These are phyloP conservation scores for Durio zibethinus DNA, from an alignment of 345 rosid genomes.

Conservation along the genomic window DNA sequence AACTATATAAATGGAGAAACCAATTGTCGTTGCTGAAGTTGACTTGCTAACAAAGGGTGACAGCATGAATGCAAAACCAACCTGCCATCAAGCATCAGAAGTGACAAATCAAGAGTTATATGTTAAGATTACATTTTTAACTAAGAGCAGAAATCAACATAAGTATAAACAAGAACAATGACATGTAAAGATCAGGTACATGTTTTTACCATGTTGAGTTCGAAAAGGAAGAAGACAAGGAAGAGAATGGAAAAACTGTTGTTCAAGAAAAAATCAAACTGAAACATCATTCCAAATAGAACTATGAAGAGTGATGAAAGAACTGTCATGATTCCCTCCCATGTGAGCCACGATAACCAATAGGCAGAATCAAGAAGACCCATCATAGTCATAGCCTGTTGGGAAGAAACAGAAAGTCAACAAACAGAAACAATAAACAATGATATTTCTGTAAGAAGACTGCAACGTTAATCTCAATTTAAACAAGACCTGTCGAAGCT, in stretches of 20 bases:
- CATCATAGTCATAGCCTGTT: slow-evolving; percentile 83
- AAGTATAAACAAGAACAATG: neutral
- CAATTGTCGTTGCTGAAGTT: slow-evolving; percentile 67
- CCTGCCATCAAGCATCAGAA: slow-evolving; percentile 40
- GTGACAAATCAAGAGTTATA: slow-evolving; percentile 14
- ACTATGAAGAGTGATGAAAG: slow-evolving; percentile 69
- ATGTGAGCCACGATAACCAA: slow-evolving; percentile 86
- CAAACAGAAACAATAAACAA: neutral
- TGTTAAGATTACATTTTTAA: neutral
- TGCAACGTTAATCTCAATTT: neutral
- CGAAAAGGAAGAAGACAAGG: slow-evolving; percentile 80
- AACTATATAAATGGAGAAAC: slow-evolving; percentile 72
- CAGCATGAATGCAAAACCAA: slow-evolving; percentile 78
- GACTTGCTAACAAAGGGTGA: slow-evolving; percentile 84
- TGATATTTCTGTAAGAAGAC: neutral
- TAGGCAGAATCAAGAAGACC: slow-evolving; percentile 89
- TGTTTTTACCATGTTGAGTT: slow-evolving; percentile 70
- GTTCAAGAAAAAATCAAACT: slow-evolving; percentile 81
- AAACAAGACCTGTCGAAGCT: slow-evolving; percentile 80
- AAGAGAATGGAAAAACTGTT: slow-evolving; percentile 71
- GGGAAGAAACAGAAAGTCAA: slow-evolving; percentile 9
- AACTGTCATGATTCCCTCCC: slow-evolving; percentile 67
- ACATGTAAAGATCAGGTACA: neutral
- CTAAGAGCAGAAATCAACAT: slow-evolving; percentile 8
- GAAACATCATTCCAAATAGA: slow-evolving; percentile 95